A percentile compares a stretch with the other conserved stretches of the same genome.
Conservation (phyloP, 805 yeast genomes). For the Nakazawaea wyomingensis region DNA sequence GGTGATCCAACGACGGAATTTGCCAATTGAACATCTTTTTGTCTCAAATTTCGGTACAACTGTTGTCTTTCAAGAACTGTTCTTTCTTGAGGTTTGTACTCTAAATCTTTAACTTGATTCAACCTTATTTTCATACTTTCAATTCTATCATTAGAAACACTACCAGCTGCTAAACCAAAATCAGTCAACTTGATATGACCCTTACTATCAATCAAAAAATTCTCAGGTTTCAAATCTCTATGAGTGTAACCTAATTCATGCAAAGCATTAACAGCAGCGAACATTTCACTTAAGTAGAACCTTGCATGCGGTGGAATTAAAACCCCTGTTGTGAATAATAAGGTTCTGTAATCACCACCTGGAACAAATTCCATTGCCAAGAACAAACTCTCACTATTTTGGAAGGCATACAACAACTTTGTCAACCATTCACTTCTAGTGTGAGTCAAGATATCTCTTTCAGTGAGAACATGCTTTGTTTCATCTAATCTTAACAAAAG, state of each 20-base stretch:
- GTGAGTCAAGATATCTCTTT: constrained; percentile 94
- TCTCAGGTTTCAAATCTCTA: constrained; percentile 94
- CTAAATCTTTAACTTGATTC: constrained; percentile 65
- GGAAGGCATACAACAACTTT: constrained; percentile 89
- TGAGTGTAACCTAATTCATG: constrained; percentile 96
- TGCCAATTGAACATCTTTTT: constrained; percentile 79
- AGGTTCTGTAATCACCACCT: constrained; percentile 96
- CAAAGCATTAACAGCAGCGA: constrained; percentile 85
- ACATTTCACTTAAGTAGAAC: constrained; percentile 94
- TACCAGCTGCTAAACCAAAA: constrained; percentile 96
- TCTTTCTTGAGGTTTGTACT: constrained; percentile 61
- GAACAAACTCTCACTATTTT: constrained; percentile 83
- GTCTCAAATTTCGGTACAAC: constrained; percentile 74
- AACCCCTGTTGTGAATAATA: constrained; percentile 88
- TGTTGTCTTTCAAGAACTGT: constrained; percentile 83
- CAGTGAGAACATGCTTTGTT: constrained; percentile 92
- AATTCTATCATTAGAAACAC: constrained; percentile 86
- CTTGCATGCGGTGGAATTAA: constrained; percentile 93
- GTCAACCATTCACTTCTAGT: constrained; percentile 96
- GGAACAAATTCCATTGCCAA: constrained; percentile 99
- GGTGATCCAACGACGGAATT: constrained; percentile 97
- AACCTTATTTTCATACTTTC: constrained; percentile 80
- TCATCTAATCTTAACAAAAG: constrained; percentile 84
- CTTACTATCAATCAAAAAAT: constrained; percentile 79
- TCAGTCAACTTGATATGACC: constrained; percentile 95